A percentile compares a stretch with the other conserved stretches of the same genome.
phyloP scores from a whole-genome alignment of 805 yeast species.

The Priceomyces castillae region DNA sequence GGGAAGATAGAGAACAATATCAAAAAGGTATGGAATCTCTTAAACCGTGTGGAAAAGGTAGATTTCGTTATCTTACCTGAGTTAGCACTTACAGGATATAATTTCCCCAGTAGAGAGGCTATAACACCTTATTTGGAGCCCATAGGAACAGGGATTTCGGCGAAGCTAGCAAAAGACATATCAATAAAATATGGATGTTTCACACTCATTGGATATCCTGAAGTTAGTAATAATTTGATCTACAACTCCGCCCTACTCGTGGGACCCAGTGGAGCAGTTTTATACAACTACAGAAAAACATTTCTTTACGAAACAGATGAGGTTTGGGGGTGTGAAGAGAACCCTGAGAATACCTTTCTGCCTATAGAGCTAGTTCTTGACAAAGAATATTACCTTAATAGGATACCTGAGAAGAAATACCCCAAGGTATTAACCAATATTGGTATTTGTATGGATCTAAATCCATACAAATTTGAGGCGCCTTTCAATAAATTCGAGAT shows the following conservation, averaged over 20 bases:
- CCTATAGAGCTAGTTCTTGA: constrained; percentile 40
- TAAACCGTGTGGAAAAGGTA: constrained; percentile 32
- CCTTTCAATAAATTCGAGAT: constrained; percentile 77
- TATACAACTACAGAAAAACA: constrained; percentile 71
- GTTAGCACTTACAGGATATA: constrained; percentile 81
- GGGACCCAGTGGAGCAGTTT: constrained; percentile 52
- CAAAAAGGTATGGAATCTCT: constrained; percentile 41
- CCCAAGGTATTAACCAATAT: constrained; percentile 42
- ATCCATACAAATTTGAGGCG: constrained; percentile 80
- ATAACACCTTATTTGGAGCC: constrained; percentile 59
- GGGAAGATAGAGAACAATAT: constrained; percentile 59
- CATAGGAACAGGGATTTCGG: constrained; percentile 45
- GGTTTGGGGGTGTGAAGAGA: constrained; percentile 73
- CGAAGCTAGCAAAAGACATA: constrained; percentile 54
- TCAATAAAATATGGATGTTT: constrained; percentile 54
- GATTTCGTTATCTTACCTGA: constrained; percentile 84
- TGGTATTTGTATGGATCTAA: constrained; percentile 94
- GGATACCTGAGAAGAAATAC: constrained; percentile 21
- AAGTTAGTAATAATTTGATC: constrained; percentile 32
- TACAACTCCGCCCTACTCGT: constrained; percentile 75
- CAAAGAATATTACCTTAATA: constrained; percentile 16
- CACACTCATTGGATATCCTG: constrained; percentile 84
- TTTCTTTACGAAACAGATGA: constrained; percentile 78
- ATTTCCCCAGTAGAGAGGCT: constrained; percentile 47
- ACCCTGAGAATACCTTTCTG: constrained; percentile 54